Percentiles rank a stretch among this genome's conserved stretches.
Evolutionary conservation across 2,329 filamentous ascomycete species (phyloP).

Genomic region (Fusarium redolens): DNA sequence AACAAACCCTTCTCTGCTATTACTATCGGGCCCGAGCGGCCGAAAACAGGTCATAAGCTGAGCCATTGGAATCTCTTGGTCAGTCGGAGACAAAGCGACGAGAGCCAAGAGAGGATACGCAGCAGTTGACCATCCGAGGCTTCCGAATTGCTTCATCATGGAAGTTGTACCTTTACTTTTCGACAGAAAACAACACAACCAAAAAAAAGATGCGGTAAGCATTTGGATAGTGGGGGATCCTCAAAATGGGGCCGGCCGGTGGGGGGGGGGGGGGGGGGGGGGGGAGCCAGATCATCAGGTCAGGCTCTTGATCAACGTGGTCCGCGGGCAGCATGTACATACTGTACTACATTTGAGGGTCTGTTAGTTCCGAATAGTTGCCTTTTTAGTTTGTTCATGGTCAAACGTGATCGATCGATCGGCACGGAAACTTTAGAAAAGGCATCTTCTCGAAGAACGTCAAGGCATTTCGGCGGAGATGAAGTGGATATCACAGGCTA

Average conservation of each 20-base stretch:
- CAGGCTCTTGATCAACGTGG: background rate
- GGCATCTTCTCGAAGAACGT: background rate
- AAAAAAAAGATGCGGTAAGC: slow-evolving; percentile 25
- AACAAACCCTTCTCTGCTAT: slow-evolving; percentile 8
- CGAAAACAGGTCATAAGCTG: slow-evolving; percentile 1
- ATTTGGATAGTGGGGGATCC: slow-evolving; percentile 16
- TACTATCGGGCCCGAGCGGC: background rate
- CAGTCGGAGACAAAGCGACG: slow-evolving; percentile 6
- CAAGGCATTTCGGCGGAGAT: background rate
- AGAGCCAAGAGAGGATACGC: slow-evolving; percentile 14
- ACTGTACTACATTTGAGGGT: background rate
- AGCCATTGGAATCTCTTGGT: slow-evolving; percentile 1
- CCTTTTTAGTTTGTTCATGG: background rate
- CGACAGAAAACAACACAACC: background rate
- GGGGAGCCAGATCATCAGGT: background rate
- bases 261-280: slow-evolving; percentile 14
- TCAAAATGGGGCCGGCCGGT: slow-evolving; percentile 31
- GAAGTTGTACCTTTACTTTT: background rate
- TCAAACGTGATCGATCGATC: slow-evolving; percentile 33
- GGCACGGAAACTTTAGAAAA: background rate
- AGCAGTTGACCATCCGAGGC: slow-evolving; percentile 31
- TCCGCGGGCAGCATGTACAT: background rate
- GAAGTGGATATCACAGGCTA: background rate
- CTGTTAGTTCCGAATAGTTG: background rate
- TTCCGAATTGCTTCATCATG: slow-evolving; percentile 47